These are phyloP conservation scores for Trichomonas gallinae DNA, from an alignment of 208 protist species.

Conservation along the genomic window DNA sequence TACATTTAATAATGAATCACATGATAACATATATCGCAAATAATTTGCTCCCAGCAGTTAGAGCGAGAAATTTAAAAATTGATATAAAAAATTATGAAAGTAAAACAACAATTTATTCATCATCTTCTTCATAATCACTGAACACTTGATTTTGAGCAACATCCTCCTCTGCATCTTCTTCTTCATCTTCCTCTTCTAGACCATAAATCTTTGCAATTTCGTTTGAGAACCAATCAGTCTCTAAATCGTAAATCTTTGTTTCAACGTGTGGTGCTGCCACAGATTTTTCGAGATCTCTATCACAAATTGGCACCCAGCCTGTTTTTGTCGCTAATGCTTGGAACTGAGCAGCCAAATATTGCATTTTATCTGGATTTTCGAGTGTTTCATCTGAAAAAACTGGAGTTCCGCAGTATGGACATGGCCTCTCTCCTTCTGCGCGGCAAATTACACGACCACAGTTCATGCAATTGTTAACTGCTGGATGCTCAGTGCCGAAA, in stretches of 20 bases:
- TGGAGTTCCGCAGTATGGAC: not conserved
- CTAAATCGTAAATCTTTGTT: not conserved
- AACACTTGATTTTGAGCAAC: not conserved
- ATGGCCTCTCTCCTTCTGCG: not conserved
- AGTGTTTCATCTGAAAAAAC: conserved; percentile 15
- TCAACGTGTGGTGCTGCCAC: not conserved
- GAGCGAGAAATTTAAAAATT: no score
- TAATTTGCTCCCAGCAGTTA: no score
- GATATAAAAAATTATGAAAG: no score
- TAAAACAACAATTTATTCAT: not conserved
- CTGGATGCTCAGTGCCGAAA: not conserved
- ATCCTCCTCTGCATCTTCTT: not conserved
- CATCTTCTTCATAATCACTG: not conserved
- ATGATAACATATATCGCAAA: no score
- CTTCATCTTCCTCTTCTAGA: not conserved
- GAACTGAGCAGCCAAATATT: not conserved
- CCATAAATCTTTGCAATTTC: not conserved
- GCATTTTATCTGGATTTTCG: not conserved
- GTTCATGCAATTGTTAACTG: not conserved
- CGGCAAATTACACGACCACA: not conserved
- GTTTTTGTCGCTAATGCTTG: not conserved
- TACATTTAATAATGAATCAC: no score
- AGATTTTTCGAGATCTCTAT: not conserved
- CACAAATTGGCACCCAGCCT: not conserved
- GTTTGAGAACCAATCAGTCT: not conserved